Base-by-base conservation (phyloP, 371 early-diverging fungal genomes). In the Lichtheimia hyalospora region DNA sequence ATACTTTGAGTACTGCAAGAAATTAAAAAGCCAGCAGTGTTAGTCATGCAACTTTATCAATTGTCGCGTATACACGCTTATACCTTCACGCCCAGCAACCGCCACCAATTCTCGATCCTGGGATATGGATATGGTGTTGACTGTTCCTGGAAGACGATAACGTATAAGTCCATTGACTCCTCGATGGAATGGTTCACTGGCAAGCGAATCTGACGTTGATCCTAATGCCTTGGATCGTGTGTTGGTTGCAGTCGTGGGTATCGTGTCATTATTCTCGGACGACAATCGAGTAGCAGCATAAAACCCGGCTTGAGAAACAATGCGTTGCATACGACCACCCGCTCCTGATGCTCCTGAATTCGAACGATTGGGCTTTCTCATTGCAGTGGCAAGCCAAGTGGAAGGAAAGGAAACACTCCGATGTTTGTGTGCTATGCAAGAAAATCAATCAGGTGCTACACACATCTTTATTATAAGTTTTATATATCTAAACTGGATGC, bases 51-150 rank as follows among this genome's bases (percentile, higher is more conserved):
- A 34, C 34, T 34, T 34, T 34, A 34, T 34, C 34, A 5, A 1
- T 6, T 34, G 34, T 34, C 34, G 34, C 34, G 34, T 34, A 34
- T 34, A 10, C 34, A 61, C 34, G 3, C 14, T n/a, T n/a, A 51
- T 70, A 88, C 92, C 87, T 69, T 92, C 90, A 54, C 90, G 74
- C 23, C 92, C 93, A 15, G 89, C 92, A 6, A 91, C 84, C 3
- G 83, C 90, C 6, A 84, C 87, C 49, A 73, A 69, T 16, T 84
- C 85, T 34, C 70, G 71, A 58, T 88, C 89, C 7, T 89, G 89
- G 0, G 88, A 86, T 2, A 84, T 71, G 0, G 86, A 72, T 1
- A 92, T 58, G 2, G 92, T 89, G 57, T 72, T 88, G 21, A 91
- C 61, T 0, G 85, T 69, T 5, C 86, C 88, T 14, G 81, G 84